Base-by-base conservation (phyloP, 352 stramenopile species). In the Phytophthora pini region DNA sequence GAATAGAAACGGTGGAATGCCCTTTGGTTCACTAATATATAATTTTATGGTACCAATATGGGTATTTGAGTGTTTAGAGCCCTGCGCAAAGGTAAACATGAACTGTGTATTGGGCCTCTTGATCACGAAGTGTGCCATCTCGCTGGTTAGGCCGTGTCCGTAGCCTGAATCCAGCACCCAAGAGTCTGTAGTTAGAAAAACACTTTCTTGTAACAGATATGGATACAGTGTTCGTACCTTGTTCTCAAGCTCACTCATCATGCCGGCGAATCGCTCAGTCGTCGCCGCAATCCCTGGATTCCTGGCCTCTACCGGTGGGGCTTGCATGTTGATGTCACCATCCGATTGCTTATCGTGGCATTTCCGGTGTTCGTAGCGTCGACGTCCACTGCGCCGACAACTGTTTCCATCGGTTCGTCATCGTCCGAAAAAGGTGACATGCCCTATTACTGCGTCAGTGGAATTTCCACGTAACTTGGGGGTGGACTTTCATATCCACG, bases 51-150 rank as follows among this genome's bases (percentile, higher is more conserved):
- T 20, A 20, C 17, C 17, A 20, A 20, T 20, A 1, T 20, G 17
- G 17, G 17, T 20, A 20, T 20, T 20, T 20, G 17, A 20, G 17
- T 20, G 17, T 48, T 52, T n/a, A 40, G 57, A 54, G 5, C 29
- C 47, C 24, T 68, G 43, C 43, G 60, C 46, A 44, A 57, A 68
- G 11, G 51, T 68, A 68, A 68, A 62, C 27, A 5, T 34, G 5
- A 57, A 38, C 43, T 22, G 4, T 15, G 7, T 57, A 22, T 61
- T 12, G 27, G 48, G 29, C 20, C 15, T 5, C 27, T 31, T 53
- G 2, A 36, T 20, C 0, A 58, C 45, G n/a, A 68, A 58, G 15
- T n/a, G 17, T 3, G 52, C 9, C 11, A 15, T 20, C 17, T 20
- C 17, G 17, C 17, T 20, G 17, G 53, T 64, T 48, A 64, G 24